These are phyloP conservation scores for Fusarium sp. DNA, from an alignment of 2,329 filamentous ascomycete genomes.

Conservation along the genomic window DNA sequence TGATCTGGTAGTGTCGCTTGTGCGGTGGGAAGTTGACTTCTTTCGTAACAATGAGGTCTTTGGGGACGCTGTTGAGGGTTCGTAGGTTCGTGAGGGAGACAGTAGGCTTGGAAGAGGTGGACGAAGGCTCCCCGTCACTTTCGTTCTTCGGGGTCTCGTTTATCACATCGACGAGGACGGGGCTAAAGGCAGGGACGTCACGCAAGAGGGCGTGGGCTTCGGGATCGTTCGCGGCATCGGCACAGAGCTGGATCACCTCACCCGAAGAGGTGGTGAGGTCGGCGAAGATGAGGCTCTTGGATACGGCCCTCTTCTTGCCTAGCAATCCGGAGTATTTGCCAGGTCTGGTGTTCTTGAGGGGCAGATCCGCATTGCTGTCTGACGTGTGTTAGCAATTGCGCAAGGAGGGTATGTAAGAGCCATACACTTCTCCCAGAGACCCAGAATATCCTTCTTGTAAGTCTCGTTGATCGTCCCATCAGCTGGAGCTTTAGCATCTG, in stretches of 20 bases:
- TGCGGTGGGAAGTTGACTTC: constrained; percentile 80
- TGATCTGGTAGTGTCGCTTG: constrained; percentile 85
- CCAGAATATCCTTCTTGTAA: constrained; percentile 40
- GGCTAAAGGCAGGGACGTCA: constrained; percentile 61
- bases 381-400: background rate
- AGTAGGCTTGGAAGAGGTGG: constrained; percentile 60
- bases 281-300: constrained; percentile 78
- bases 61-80: constrained; percentile 53
- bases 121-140: constrained; percentile 21
- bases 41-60: constrained; percentile 80
- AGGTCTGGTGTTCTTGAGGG: constrained; percentile 27
- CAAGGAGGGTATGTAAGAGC: background rate
- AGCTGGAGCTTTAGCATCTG: background rate
- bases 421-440: constrained; percentile 49
- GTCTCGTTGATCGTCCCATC: constrained; percentile 1
- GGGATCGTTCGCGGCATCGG: constrained; percentile 52
- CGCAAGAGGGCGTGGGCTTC: constrained; percentile 57
- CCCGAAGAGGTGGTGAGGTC: constrained; percentile 58
- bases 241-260: constrained; percentile 59
- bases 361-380: constrained; percentile 46
- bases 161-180: constrained; percentile 62
- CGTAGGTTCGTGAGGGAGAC: constrained; percentile 71
- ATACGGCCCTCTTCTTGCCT: constrained; percentile 74
- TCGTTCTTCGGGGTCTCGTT: constrained; percentile 38
- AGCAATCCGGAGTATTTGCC: constrained; percentile 71